These are phyloP conservation scores for Phlyctochytrium planicorne DNA, from an alignment of 192 early-diverging fungal species.

Conservation along the genomic window DNA sequence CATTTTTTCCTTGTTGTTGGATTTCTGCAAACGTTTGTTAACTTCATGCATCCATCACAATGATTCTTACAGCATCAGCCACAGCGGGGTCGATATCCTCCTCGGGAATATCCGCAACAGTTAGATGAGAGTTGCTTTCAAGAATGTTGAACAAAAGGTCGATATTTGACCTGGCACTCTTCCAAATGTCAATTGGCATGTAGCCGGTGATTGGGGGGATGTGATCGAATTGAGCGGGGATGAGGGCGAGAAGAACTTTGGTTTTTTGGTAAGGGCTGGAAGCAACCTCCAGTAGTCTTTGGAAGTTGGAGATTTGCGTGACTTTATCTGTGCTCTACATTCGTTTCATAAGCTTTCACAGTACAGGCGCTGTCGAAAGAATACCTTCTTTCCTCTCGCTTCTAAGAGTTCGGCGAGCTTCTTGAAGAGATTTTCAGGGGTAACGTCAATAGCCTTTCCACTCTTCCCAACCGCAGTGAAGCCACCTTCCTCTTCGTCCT, in stretches of 20 bases:
- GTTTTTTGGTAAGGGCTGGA: slow-evolving; percentile 75
- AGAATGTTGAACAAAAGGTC: slow-evolving; percentile 77
- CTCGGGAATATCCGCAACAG: slow-evolving; percentile 67
- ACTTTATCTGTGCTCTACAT: slow-evolving; percentile 80
- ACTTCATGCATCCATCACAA: background rate
- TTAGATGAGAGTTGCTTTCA: slow-evolving; percentile 70
- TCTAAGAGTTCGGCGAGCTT: slow-evolving; percentile 74
- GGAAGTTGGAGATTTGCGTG: slow-evolving; percentile 69
- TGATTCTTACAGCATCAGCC: slow-evolving; percentile 12
- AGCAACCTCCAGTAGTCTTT: slow-evolving; percentile 52
- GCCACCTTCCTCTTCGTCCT: slow-evolving; percentile 34
- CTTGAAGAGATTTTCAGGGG: slow-evolving; percentile 78
- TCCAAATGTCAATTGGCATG: slow-evolving; percentile 83
- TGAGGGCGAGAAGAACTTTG: slow-evolving; percentile 80
- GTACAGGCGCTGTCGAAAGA: background rate
- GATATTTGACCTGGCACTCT: slow-evolving; percentile 60
- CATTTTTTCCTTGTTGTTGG: slow-evolving; percentile 32
- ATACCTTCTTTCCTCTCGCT: slow-evolving; percentile 88
- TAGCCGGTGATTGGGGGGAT: slow-evolving; percentile 58
- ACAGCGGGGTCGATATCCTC: slow-evolving; percentile 46
- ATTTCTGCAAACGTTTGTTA: background rate
- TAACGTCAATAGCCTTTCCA: slow-evolving; percentile 58
- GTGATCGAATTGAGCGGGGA: slow-evolving; percentile 88
- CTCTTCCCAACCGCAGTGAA: slow-evolving; percentile 55
- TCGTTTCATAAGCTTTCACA: slow-evolving; percentile 4